Percentiles rank a stretch among this genome's conserved stretches.
Evolutionary conservation across 2,329 filamentous ascomycete genomes (phyloP).

Genomic region (Escovopsis sp.): DNA sequence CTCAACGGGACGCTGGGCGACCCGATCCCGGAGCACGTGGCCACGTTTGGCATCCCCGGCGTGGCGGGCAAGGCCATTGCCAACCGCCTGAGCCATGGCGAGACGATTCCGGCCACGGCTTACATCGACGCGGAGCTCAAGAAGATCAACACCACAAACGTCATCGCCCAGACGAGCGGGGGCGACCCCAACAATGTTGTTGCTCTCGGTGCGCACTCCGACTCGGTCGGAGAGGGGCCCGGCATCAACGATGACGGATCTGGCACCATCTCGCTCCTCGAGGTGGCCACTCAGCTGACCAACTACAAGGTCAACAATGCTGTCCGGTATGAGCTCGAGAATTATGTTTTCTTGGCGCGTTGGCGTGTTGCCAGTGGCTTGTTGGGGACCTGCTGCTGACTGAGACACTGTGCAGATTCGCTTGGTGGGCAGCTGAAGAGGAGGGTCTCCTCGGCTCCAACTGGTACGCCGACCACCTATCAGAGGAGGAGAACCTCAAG

Average conservation of each 20-base stretch:
- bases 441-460: conserved; percentile 50
- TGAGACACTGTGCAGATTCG: conserved; percentile 29
- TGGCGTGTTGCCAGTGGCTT: too few relatives aligned
- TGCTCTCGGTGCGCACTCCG: conserved; percentile 50
- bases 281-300: conserved; percentile 44
- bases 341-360: not conserved
- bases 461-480: conserved; percentile 42
- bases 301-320: conserved; percentile 48
- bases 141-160: conserved; percentile 40
- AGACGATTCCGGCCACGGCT: conserved; percentile 37
- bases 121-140: conserved; percentile 45
- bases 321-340: conserved; percentile 22
- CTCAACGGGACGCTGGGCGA: conserved; percentile 55
- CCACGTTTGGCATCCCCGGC: conserved; percentile 52
- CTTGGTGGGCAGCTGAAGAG: conserved; percentile 55
- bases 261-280: conserved; percentile 46
- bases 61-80: conserved; percentile 43
- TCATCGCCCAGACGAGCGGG: conserved; percentile 45
- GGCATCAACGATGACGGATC: conserved; percentile 72
- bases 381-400: not conserved
- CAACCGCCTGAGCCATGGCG: conserved; percentile 35
- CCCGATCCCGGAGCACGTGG: conserved; percentile 43
- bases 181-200: conserved; percentile 50
- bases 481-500: conserved; percentile 43
- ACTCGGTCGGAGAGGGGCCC: conserved; percentile 47